Conservation (phyloP, 176 grass and related monocot species). For the Eremochloa ophiuroides region DNA sequence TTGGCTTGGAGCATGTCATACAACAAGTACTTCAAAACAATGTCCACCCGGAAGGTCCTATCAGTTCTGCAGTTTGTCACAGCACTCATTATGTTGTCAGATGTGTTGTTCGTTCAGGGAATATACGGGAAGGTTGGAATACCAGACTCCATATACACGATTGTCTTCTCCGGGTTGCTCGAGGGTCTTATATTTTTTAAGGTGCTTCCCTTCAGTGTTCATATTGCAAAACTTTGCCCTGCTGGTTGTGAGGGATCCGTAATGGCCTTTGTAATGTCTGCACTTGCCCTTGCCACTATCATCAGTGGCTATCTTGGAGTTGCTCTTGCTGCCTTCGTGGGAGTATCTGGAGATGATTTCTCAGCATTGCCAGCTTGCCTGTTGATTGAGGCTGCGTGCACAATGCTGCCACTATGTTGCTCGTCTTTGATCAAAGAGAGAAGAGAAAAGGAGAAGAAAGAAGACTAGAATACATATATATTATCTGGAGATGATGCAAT, state of each 20-base stretch:
- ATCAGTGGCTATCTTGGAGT: slow-evolving; percentile 88
- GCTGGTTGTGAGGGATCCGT: slow-evolving; percentile 76
- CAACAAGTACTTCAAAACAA: slow-evolving; percentile 71
- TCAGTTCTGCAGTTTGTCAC: slow-evolving; percentile 58
- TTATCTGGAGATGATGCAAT: neutral
- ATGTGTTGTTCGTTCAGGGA: slow-evolving; percentile 81
- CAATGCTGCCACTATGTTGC: slow-evolving; percentile 62
- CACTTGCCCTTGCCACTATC: slow-evolving; percentile 60
- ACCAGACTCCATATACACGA: slow-evolving; percentile 70
- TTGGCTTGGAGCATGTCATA: slow-evolving; percentile 88
- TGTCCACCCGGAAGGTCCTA: slow-evolving; percentile 60
- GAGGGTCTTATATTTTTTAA: slow-evolving; percentile 75
- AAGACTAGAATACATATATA: slow-evolving; percentile 41
- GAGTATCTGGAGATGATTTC: slow-evolving; percentile 65
- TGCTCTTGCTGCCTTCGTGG: slow-evolving; percentile 60
- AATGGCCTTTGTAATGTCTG: slow-evolving; percentile 93
- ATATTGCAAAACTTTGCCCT: slow-evolving; percentile 76
- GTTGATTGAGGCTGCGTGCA: slow-evolving; percentile 64
- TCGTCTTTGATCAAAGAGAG: slow-evolving; percentile 60
- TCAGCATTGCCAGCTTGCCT: slow-evolving; percentile 57
- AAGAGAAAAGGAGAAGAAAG: slow-evolving; percentile 53
- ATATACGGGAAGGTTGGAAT: slow-evolving; percentile 62
- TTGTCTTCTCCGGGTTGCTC: slow-evolving; percentile 71
- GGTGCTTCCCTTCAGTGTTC: slow-evolving; percentile 74
- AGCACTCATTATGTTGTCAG: slow-evolving; percentile 67